Evolutionary conservation across 1,284 basidiomycete species (phyloP).

Genomic region (Chalciporus sp.): DNA sequence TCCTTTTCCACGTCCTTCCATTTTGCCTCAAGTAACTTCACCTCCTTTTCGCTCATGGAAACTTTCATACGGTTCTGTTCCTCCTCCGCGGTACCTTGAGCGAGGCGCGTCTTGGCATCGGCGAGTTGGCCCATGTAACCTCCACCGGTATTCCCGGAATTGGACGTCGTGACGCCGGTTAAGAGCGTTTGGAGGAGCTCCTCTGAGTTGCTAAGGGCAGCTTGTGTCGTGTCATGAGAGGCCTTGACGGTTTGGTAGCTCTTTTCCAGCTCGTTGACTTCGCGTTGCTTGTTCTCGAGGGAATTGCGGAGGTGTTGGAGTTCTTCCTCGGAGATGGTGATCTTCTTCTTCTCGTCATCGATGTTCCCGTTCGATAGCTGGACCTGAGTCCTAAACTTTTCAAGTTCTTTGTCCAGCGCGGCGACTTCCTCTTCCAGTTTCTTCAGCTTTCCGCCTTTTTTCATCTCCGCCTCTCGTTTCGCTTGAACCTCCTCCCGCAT

Average conservation of each 20-base stretch:
- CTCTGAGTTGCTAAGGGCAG: conserved; percentile 76
- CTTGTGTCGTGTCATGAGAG: conserved; percentile 65
- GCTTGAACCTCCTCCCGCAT: conserved; percentile 60
- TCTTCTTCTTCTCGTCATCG: conserved; percentile 77
- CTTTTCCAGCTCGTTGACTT: conserved; percentile 62
- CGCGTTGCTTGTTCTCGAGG: conserved; percentile 56
- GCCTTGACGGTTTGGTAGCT: conserved; percentile 74
- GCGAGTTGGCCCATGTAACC: conserved; percentile 98
- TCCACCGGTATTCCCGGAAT: conserved; percentile 64
- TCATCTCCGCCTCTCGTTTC: conserved; percentile 66
- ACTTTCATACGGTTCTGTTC: conserved; percentile 85
- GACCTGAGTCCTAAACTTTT: conserved; percentile 85
- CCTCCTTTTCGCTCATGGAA: conserved; percentile 78
- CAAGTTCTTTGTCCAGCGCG: conserved; percentile 81
- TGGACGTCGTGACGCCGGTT: conserved; percentile 83
- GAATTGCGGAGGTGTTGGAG: conserved; percentile 62
- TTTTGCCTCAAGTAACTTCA: conserved; percentile 75
- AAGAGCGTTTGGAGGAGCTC: conserved; percentile 95
- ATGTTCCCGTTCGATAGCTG: conserved; percentile 83
- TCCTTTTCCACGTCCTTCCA: conserved; percentile 90
- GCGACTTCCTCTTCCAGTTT: conserved; percentile 78
- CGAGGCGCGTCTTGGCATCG: conserved; percentile 77
- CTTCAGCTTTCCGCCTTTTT: conserved; percentile 77
- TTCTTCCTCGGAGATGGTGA: conserved; percentile 57
- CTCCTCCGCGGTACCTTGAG: conserved; percentile 82